These are phyloP conservation scores for Cardiospermum halicacabum DNA, from an alignment of 345 rosid species.

Conservation along the genomic window DNA sequence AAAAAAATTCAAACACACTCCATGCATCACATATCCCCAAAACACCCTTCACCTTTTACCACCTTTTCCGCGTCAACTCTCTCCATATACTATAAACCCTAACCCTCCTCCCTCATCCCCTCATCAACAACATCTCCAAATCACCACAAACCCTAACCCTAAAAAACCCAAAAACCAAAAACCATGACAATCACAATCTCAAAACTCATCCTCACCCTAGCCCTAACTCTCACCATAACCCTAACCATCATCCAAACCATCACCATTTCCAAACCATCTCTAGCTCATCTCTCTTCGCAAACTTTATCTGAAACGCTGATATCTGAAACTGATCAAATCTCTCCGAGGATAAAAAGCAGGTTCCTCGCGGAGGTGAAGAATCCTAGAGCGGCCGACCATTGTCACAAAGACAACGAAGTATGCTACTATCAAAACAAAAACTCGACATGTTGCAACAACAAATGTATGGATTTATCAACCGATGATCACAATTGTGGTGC, in stretches of 20 bases:
- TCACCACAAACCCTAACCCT: neutral
- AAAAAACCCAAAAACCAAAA: neutral
- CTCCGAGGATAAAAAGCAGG: slow-evolving; percentile 44
- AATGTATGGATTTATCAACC: slow-evolving; percentile 46
- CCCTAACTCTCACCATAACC: slow-evolving; percentile 40
- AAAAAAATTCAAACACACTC: slow-evolving; percentile 31
- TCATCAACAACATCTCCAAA: neutral
- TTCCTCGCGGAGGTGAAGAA: slow-evolving; percentile 49
- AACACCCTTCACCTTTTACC: slow-evolving; percentile 34
- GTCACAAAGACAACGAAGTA: slow-evolving; percentile 38
- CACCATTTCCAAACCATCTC: too few species aligned
- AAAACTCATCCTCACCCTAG: slow-evolving; percentile 39
- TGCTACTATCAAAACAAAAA: slow-evolving; percentile 31
- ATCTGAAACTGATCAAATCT: too few species aligned
- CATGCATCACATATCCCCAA: slow-evolving; percentile 29
- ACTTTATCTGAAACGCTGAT: too few species aligned
- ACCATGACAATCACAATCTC: slow-evolving; percentile 32
- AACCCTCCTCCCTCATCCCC: slow-evolving; percentile 22
- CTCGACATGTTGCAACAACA: slow-evolving; percentile 72
- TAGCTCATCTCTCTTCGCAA: too few species aligned
- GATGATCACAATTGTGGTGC: slow-evolving; percentile 65
- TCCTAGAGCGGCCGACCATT: slow-evolving; percentile 70
- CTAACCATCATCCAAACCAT: slow-evolving; percentile 32
- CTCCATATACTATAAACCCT: slow-evolving; percentile 37
- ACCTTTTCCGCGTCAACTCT: slow-evolving; percentile 58